Base-by-base conservation (phyloP, 148 eudicot genomes). In the Linanthus parryae region DNA sequence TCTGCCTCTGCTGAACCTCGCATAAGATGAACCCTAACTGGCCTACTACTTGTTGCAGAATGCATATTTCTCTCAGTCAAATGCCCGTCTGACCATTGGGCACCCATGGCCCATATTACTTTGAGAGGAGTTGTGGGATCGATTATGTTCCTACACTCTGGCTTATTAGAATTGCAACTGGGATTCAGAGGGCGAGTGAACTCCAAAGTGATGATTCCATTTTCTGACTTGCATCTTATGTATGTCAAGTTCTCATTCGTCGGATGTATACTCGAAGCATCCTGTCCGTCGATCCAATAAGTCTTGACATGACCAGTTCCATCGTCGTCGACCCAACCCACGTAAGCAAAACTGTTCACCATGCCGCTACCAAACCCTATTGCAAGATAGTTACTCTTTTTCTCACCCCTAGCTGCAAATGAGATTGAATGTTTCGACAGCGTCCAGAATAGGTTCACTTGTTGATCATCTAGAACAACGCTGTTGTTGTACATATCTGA, bases 41-140 rank as follows among this genome's bases (percentile, higher is more conserved):
- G 86, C 56, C 85, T 81, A 53, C 82, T 78, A 63, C 97, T 85
- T 37, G 81, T 83, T 18, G 63, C 70, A 25, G 77, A 83, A 78
- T 90, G 97, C 95, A 90, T 85, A 61, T 90, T 90, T 58, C 76
- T 67, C 56, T 78, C 88, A 24, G 65, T 83, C 61, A 90, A 71
- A 46, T 72, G 35, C 47, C 66, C 84, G n/a, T 44, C 63, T 1
- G 97, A 83, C 97, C 97, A 90, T 49, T 70, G 75, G 42, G 88
- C 70, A 37, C 97, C 97, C 97, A 85, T 83, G 22, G 97, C 97
- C 97, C 97, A 90, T 9, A 90, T 68, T 20, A 90, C 78, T 70
- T 80, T 85, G 25, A 90, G 52, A 56, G 95, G 95, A 21, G 88
- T 78, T 7, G 92, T 75, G 4, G 97, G 86, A 48, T 90, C 97